Base-by-base conservation (phyloP, 2,329 filamentous ascomycete genomes). In the Xylariaceae sp. region DNA sequence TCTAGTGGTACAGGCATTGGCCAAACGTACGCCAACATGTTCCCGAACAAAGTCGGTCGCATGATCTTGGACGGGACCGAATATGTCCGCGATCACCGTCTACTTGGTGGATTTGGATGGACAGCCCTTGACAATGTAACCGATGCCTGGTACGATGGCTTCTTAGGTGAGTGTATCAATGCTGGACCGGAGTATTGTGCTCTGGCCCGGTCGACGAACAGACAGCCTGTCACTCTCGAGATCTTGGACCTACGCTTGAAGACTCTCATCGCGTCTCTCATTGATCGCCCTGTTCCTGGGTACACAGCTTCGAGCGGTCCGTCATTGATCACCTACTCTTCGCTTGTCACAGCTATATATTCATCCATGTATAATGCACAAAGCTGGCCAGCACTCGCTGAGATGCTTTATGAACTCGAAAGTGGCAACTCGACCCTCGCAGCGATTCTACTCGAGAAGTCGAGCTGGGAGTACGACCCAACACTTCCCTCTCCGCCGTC, bases 1-100 rank as follows among this genome's bases (percentile, higher is more conserved):
- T n/a, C n/a, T n/a, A n/a, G n/a, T 43, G 73, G 73, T 15, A 76
- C 72, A 0, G 70, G 67, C 3, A 74, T 76, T 34, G 73, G 70
- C 0, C 72, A 76, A 53, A 74, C 69, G 0, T 76, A 72, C 39
- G 71, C 69, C 19, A 66, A 64, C 43, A 69, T 76, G 66, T 76
- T 75, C 31, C 72, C 73, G 1, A 50, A 64, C 16, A 66, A 65
- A 33, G 70, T 73, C 0, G 73, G 72, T 0, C 64, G 72, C 4
- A 51, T 76, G 34, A 67, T 76, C 11, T 56, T 76, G 0, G 72
- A 76, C 42, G 72, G 71, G 0, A 71, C 68, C 7, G 68, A 73
- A 46, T 71, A 72, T 40, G 65, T 72, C 3, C 61, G 57, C 7
- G 69, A 74, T 34, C 66, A 73, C 34, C 66, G 71, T 8, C 43